These are phyloP conservation scores for Globisporangium radiosum DNA, from an alignment of 352 stramenopile genomes.

Conservation along the genomic window DNA sequence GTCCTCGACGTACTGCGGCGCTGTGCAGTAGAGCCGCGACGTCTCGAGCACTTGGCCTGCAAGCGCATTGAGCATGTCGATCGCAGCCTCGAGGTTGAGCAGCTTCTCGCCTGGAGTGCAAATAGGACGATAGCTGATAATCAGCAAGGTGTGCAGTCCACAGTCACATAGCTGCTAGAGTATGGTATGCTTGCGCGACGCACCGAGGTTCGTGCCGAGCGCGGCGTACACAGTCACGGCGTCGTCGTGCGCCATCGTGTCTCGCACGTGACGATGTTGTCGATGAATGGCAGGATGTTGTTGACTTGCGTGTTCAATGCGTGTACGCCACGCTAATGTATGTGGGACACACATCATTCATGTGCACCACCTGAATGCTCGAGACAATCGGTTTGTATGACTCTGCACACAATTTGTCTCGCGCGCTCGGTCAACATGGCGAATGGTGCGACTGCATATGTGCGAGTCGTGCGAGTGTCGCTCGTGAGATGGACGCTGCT, in stretches of 20 bases:
- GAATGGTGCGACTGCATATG: slow-evolving; percentile 2
- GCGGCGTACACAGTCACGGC: slow-evolving; percentile 40
- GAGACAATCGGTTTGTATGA: background rate
- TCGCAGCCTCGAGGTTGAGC: slow-evolving; percentile 50
- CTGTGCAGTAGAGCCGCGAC: slow-evolving; percentile 90
- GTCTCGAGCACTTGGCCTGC: slow-evolving; percentile 62
- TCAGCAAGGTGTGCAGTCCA: background rate
- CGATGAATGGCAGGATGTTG: background rate
- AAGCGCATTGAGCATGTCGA: slow-evolving; percentile 40
- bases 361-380: background rate
- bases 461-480: background rate
- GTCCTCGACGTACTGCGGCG: slow-evolving; percentile 93
- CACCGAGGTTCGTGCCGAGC: slow-evolving; percentile 74
- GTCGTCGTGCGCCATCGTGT: slow-evolving; percentile 1
- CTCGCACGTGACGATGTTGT: slow-evolving; percentile 1
- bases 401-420: background rate
- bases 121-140: slow-evolving; percentile 2
- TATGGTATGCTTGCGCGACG: background rate
- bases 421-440: slow-evolving; percentile 1
- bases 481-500: background rate
- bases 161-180: background rate
- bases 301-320: background rate
- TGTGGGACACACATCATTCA: background rate
- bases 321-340: background rate
- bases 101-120: slow-evolving; percentile 56